Percentiles rank a stretch among this genome's conserved stretches.
These are phyloP conservation scores for Globisporangium viniferum DNA, from an alignment of 352 stramenopile genomes.

Conservation along the genomic window DNA sequence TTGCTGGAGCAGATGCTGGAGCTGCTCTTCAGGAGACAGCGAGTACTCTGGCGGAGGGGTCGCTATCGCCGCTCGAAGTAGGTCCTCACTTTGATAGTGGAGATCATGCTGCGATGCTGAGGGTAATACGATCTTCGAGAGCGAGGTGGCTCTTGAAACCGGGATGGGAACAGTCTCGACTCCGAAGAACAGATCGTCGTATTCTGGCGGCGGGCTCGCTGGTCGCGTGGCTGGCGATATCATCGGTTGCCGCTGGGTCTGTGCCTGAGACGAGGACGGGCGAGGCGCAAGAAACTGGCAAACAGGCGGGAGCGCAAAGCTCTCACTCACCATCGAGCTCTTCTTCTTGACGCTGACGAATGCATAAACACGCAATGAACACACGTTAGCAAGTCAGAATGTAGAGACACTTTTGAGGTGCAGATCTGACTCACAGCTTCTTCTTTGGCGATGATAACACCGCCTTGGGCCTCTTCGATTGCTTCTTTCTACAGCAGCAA, in stretches of 20 bases:
- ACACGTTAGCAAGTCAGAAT: background rate
- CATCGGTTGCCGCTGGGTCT: background rate
- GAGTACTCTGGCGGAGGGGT: constrained; percentile 1
- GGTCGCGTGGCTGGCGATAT: constrained; percentile 19
- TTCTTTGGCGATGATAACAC: constrained; percentile 21
- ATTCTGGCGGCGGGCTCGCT: constrained; percentile 40
- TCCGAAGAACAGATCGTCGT: constrained; percentile 67
- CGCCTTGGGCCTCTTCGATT: constrained; percentile 13
- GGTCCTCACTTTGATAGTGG: background rate
- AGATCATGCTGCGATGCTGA: constrained; percentile 10
- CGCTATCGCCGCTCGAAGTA: background rate
- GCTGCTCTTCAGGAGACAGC: constrained; percentile 40
- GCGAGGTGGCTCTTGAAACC: background rate
- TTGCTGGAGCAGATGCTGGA: constrained; percentile 50
- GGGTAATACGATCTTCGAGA: constrained; percentile 3
- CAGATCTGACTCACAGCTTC: constrained; percentile 16
- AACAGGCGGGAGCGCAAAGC: constrained; percentile 26
- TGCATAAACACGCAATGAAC: background rate
- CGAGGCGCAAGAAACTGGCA: constrained; percentile 18
- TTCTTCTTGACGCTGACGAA: constrained; percentile 7
- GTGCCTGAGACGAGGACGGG: constrained; percentile 15
- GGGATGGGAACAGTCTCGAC: constrained; percentile 49
- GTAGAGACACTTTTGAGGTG: background rate
- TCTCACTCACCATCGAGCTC: constrained; percentile 13
- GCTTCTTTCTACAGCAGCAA: background rate